Base-by-base conservation (phyloP, 2,329 filamentous ascomycete genomes). In the Ceratocystiopsis minuta region DNA sequence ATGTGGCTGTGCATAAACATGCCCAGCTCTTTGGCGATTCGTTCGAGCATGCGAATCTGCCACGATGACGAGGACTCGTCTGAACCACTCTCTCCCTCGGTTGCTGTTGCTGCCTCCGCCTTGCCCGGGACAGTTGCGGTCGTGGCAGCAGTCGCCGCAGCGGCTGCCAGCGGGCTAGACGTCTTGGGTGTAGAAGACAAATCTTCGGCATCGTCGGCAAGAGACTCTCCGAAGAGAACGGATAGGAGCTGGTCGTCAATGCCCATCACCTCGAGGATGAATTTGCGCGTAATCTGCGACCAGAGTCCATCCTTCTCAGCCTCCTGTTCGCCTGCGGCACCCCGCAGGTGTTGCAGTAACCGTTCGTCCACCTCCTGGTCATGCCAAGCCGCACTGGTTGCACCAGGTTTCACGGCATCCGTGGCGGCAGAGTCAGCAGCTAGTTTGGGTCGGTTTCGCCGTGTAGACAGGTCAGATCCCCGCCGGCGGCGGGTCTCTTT, bases 231-330 rank as follows among this genome's bases (percentile, higher is more conserved):
- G 43, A 96, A 79, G 10, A 98, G 77, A 39, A 95, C 77, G 0
- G 82, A 82, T 10, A 98, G 68, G 16, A 90, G 66, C 39, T 74
- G 72, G 48, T 95, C 85, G 52, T 96, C 87, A 43, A 98, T 81
- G 10, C 88, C 88, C 55, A 96, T 81, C 36, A 98, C 63, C 54
- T 95, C 86, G 41, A 78, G 75, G 51, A 98, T 85, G 24, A 96
- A 80, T 52, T 78, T 84, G 44, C 81, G 75, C 3, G 88, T 93
- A 39, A 96, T 74, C 12, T 80, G 73, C 46, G 78, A 76, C 75
- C 85, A 84, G 49, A 92, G 72, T 1, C 80, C 78, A 48, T 85
- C 77, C 13, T 55, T 49, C 32, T 60, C 54, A 4, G 63, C 60
- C 1, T 60, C 54, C 5, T 63, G 60, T 1, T 59, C 56, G 3